These are phyloP conservation scores for Nadsonia starkeyi-henricii DNA, from an alignment of 1,139 yeast species.

Conservation along the genomic window DNA sequence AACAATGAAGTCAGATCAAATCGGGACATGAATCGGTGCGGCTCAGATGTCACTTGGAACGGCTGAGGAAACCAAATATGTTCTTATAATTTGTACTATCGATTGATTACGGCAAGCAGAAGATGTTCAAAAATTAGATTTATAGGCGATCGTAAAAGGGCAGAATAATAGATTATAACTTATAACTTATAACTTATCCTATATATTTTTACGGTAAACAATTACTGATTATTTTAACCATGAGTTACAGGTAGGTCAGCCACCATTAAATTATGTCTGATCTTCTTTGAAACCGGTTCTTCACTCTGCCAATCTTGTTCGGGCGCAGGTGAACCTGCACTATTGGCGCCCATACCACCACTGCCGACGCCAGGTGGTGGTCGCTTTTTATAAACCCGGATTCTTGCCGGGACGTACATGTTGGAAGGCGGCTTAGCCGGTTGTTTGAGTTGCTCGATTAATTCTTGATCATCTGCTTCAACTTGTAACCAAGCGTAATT, in stretches of 20 bases:
- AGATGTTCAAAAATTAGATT: too few species aligned
- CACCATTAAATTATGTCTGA: background rate
- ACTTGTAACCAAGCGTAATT: background rate
- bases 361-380: background rate
- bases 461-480: background rate
- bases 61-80: too few species aligned
- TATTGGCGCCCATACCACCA: background rate
- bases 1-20: too few species aligned
- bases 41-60: too few species aligned
- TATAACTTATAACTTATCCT: too few species aligned
- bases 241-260: background rate
- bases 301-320: background rate
- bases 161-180: too few species aligned
- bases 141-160: too few species aligned
- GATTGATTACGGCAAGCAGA: too few species aligned
- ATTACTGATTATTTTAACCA: background rate
- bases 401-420: background rate
- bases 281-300: background rate
- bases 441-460: background rate
- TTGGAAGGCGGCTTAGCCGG: background rate
- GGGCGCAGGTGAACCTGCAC: background rate
- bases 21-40: too few species aligned
- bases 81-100: too few species aligned
- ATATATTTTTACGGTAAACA: too few species aligned
- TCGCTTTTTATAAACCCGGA: background rate